Percentiles rank a stretch among this genome's conserved stretches.
Evolutionary conservation across 208 protist species (phyloP).

Genomic region (Crithidia expoeki): DNA sequence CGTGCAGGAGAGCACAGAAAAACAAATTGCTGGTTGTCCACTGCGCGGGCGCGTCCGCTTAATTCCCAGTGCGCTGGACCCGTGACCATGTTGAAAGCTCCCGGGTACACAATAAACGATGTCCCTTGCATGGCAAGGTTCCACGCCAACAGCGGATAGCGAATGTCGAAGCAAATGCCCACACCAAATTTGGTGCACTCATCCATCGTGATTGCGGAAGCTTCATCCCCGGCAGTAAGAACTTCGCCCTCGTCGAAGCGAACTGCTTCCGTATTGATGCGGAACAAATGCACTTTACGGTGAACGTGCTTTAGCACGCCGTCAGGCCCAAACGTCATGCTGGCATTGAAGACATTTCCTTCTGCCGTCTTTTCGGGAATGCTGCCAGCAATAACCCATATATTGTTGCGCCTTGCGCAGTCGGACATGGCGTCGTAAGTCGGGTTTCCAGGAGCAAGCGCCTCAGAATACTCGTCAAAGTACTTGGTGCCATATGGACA

Average conservation of each 20-base stretch:
- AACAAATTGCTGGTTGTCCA: slow-evolving; percentile 97
- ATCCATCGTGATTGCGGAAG: slow-evolving; percentile 45
- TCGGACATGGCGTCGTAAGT: slow-evolving; percentile 80
- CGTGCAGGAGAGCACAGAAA: slow-evolving; percentile 95
- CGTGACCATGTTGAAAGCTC: slow-evolving; percentile 99
- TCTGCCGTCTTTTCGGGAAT: slow-evolving; percentile 91
- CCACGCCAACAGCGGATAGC: slow-evolving; percentile 95
- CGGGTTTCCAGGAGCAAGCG: slow-evolving; percentile 57
- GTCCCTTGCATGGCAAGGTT: slow-evolving; percentile 74
- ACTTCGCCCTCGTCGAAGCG: slow-evolving; percentile 96
- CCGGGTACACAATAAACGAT: slow-evolving; percentile 95
- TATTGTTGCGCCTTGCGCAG: slow-evolving; percentile 65
- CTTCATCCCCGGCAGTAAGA: slow-evolving; percentile 88
- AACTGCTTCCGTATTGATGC: slow-evolving; percentile 96
- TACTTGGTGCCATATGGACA: slow-evolving; percentile 94
- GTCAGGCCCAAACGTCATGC: slow-evolving; percentile 89
- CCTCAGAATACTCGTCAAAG: slow-evolving; percentile 96
- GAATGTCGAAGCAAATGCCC: slow-evolving; percentile 99
- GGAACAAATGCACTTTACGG: slow-evolving; percentile 97
- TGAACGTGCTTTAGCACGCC: slow-evolving; percentile 91
- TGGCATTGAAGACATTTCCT: slow-evolving; percentile 95
- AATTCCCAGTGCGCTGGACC: slow-evolving; percentile 98
- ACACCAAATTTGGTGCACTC: slow-evolving; percentile 91
- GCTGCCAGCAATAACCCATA: slow-evolving; percentile 93
- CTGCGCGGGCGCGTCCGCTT: slow-evolving; percentile 82